Evolutionary conservation across 1,284 basidiomycete species (phyloP), one percentile per base, ranked within the genome.

Genomic region (Papiliotrema fonsecae): DNA sequence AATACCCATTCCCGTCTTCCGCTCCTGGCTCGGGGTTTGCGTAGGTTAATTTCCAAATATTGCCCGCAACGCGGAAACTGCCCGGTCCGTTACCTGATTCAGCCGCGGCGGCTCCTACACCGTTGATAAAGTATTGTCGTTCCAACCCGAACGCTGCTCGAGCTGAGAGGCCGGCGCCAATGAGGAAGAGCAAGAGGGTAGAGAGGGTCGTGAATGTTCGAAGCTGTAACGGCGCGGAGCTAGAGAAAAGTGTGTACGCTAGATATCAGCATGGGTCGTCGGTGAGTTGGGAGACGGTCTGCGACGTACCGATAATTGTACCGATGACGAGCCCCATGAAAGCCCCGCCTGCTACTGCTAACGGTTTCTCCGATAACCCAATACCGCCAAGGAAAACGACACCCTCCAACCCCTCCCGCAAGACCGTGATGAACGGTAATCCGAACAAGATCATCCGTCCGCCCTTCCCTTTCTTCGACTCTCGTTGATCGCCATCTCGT

Each of bases 331-430:
- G 69, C 14, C 88, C 90, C 22, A 82, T 80, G 51, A 93, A 83
- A 30, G 87, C 80, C 18, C 60, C 60, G 9, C 55, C 55, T 19
- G 51, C 51, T 11, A 61, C 50, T 2, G 55, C 49, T 22, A 22
- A 44, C 41, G 35, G 52, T 39, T 21, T 43, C 60, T 47, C 61
- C 56, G 26, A 61, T 36, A 68, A 46, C 7, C 64, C 62, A 25
- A 76, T 88, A 38, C 90, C 89, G 10, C 89, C 87, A 36, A 93
- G 86, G 69, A 93, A 93, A 49, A 94, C 78, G 46, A 93, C 85
- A 0, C 87, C 89, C 72, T 94, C 91, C 55, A 94, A 77, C 50
- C 89, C 90, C 77, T 94, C 91, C 47, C 91, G 84, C 34, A 93
- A 77, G 31, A 94, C 87, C 2, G 90, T 92, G 63, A 93, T 80